Evolutionary conservation across 805 yeast species (phyloP), one percentile per base, ranked within the genome.

Genomic region (Wickerhamiella nectarea): DNA sequence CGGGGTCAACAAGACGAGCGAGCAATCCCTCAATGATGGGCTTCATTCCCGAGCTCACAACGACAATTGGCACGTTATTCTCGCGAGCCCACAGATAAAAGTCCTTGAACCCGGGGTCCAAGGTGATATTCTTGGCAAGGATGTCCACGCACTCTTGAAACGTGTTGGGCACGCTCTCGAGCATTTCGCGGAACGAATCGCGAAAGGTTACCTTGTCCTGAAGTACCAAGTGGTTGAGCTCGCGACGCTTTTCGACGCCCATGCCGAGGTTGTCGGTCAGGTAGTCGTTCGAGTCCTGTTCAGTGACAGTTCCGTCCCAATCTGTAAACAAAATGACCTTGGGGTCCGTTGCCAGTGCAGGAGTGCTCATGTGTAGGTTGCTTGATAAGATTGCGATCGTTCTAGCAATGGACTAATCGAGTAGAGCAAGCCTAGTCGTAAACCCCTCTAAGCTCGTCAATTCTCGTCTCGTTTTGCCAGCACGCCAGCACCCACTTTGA

Each of bases 231-330:
- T 78, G 77, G 62, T 83, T 84, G 48, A 89, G 67, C 24, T 65
- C 75, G 45, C 68, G 63, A 53, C 98, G 74, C 50, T 70, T 69
- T 21, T 69, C 75, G 39, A 66, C 64, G 3, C 97, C 97, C 61
- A 85, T 80, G 3, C 99, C 99, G 18, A 80, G 67, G 53, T 74
- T 75, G 60, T 91, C 97, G 7, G 96, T 87, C 50, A 91, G 66
- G 60, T 70, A 81, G 62, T 91, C 97, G 61, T 91, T 91, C 47
- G 95, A 82, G 61, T 91, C 99, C 57, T 89, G 94, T 47, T 82
- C 66, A 10, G 98, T 91, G 50, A 91, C 91, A 2, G 98, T 91
- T 22, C 99, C 99, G 60, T 91, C 99, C 76, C 93, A 91, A 62
- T 91, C 99, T 35, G 96, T 82, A 68, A 91, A 91, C 35, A 91